These are phyloP conservation scores for Apium graveolens DNA, from an alignment of 129 eudicot genomes.

Conservation along the genomic window DNA sequence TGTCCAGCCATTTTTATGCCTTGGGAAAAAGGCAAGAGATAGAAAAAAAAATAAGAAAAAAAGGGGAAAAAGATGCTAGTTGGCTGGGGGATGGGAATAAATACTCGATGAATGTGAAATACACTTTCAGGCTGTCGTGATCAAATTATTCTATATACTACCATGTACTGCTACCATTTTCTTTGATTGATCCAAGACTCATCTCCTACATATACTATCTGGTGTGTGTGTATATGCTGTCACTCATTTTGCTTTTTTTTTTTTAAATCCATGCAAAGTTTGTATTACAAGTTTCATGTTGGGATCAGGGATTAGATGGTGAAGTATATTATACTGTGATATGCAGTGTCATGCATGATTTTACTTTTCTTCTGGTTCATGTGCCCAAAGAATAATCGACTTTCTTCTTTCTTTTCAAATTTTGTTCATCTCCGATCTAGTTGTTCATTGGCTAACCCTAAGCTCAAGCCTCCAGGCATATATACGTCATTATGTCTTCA, in stretches of 20 bases:
- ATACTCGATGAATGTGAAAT: background rate
- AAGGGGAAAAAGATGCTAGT: background rate
- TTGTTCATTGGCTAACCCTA: conserved; percentile 2
- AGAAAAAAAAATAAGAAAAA: background rate
- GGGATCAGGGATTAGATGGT: background rate
- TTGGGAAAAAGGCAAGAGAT: background rate
- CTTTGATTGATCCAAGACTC: conserved; percentile 11
- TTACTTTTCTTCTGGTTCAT: background rate
- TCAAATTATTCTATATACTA: conserved; percentile 4
- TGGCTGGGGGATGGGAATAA: conserved; percentile 7
- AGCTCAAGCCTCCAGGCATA: background rate
- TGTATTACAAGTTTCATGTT: background rate
- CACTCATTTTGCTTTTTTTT: background rate
- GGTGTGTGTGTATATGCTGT: background rate
- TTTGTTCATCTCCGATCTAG: background rate
- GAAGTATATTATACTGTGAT: background rate
- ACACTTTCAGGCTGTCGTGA: conserved; percentile 11
- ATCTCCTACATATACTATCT: background rate
- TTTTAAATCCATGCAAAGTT: background rate
- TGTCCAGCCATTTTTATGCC: conserved; percentile 16
- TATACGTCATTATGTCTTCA: background rate
- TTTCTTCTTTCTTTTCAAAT: background rate
- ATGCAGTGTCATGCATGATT: background rate
- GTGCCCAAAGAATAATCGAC: background rate
- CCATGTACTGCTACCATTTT: background rate